Evolutionary conservation across 495 filamentous ascomycete species (phyloP).

Genomic region (Schizothecium vesticola): DNA sequence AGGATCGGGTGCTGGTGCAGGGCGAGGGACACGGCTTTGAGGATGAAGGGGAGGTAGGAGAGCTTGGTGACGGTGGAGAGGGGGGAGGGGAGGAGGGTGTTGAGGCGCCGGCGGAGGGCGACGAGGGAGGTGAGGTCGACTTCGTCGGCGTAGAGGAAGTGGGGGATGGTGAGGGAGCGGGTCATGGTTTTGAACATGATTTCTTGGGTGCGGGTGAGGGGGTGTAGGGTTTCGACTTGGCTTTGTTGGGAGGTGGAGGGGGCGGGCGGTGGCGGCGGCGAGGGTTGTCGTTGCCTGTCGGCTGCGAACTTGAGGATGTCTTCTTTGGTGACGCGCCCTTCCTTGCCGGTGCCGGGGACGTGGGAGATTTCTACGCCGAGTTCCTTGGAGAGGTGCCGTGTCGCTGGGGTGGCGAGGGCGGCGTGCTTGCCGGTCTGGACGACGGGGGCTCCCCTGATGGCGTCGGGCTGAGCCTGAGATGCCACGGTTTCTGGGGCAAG

Average conservation of each 20-base stretch:
- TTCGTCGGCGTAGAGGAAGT: constrained; percentile 89
- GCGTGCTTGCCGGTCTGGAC: constrained; percentile 50
- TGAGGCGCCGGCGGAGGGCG: constrained; percentile 63
- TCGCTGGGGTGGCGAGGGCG: constrained; percentile 82
- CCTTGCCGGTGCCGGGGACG: constrained; percentile 80
- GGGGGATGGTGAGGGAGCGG: constrained; percentile 78
- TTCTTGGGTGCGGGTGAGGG: constrained; percentile 71
- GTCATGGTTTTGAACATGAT: constrained; percentile 99
- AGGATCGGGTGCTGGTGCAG: constrained; percentile 76
- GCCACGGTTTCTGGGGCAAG: neutral
- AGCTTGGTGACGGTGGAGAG: constrained; percentile 53
- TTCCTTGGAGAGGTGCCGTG: constrained; percentile 79
- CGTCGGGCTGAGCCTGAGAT: neutral
- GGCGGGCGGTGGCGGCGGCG: constrained; percentile 10
- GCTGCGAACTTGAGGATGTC: constrained; percentile 74
- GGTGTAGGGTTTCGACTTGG: constrained; percentile 61
- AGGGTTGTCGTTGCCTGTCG: constrained; percentile 29
- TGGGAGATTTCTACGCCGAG: constrained; percentile 69
- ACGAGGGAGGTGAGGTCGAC: constrained; percentile 70
- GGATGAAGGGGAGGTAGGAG: constrained; percentile 86
- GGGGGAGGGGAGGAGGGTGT: constrained; percentile 44
- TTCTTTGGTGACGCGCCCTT: constrained; percentile 87
- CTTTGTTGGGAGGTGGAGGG: constrained; percentile 21
- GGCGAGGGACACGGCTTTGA: constrained; percentile 88
- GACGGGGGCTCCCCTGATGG: neutral